Percentiles rank a stretch among this genome's conserved stretches.
phyloP scores from a whole-genome alignment of 495 filamentous ascomycete genomes.

The Penicillium coffeae region DNA sequence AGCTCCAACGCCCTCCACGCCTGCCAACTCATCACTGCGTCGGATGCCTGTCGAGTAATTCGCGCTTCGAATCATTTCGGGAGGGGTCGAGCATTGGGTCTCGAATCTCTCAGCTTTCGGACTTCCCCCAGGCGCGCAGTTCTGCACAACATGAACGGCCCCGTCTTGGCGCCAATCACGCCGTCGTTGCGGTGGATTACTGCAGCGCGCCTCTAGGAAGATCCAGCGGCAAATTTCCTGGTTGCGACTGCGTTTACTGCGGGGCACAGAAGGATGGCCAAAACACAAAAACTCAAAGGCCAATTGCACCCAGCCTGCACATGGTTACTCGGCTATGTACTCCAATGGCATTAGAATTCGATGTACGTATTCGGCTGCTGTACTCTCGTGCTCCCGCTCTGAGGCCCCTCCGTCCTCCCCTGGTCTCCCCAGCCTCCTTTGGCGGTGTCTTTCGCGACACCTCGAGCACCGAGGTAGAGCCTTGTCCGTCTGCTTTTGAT shows the following conservation, averaged over 20 bases:
- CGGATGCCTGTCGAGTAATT: slow-evolving; percentile 49
- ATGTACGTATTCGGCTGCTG: not conserved
- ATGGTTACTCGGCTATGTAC: not conserved
- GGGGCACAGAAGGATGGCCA: slow-evolving; percentile 18
- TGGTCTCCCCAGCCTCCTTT: not conserved
- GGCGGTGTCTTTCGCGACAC: not conserved
- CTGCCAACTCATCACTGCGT: slow-evolving; percentile 92
- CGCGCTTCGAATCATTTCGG: slow-evolving; percentile 11
- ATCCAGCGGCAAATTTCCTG: slow-evolving; percentile 18
- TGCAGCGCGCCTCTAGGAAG: slow-evolving; percentile 21
- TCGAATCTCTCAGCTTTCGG: not conserved
- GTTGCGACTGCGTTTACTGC: slow-evolving; percentile 19
- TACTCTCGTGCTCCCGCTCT: not conserved
- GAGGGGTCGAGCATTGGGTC: slow-evolving; percentile 10
- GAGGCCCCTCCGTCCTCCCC: not conserved
- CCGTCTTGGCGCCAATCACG: slow-evolving; percentile 27
- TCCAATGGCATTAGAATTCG: not conserved
- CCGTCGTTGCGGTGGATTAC: slow-evolving; percentile 23
- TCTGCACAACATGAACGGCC: slow-evolving; percentile 37
- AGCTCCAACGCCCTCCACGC: slow-evolving; percentile 35
- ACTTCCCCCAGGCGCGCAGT: not conserved
- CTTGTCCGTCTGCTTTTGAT: slow-evolving; percentile 9
- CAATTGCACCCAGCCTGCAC: not conserved
- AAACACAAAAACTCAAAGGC: slow-evolving; percentile 11
- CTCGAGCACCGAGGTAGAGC: not conserved